Conservation (phyloP, 2,329 filamentous ascomycete species). For the Epichloe gansuensis region DNA sequence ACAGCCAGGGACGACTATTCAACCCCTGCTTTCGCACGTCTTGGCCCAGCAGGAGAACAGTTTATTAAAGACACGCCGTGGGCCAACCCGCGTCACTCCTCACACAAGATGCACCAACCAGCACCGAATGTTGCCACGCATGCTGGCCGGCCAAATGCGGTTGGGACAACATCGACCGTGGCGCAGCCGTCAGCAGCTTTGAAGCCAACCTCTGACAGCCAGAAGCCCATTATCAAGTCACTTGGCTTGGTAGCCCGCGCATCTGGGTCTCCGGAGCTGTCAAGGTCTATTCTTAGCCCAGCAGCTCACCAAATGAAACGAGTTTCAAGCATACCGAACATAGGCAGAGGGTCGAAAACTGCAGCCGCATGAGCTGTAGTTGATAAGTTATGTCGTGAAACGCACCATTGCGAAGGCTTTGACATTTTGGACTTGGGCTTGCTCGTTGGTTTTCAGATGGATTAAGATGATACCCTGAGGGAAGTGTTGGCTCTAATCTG, state of each 20-base stretch:
- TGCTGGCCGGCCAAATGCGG: conserved; percentile 8
- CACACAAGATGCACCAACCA: conserved; percentile 40
- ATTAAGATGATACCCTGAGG: conserved; percentile 27
- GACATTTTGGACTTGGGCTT: neutral
- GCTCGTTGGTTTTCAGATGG: conserved; percentile 5
- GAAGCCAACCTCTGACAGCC: conserved; percentile 14
- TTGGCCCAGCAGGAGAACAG: conserved; percentile 64
- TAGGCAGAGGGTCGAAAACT: conserved; percentile 22
- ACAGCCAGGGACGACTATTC: conserved; percentile 35
- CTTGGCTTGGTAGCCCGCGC: conserved; percentile 15
- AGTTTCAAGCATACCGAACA: conserved; percentile 17
- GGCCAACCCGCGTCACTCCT: conserved; percentile 78
- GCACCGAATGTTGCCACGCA: conserved; percentile 13
- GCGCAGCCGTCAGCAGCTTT: conserved; percentile 10
- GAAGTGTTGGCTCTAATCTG: conserved; percentile 12
- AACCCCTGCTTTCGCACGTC: conserved; percentile 33
- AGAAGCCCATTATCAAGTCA: conserved; percentile 14
- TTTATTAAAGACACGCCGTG: conserved; percentile 84
- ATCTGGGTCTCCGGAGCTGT: conserved; percentile 32
- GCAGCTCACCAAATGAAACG: conserved; percentile 21
- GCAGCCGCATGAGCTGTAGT: conserved; percentile 18
- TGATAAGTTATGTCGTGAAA: neutral
- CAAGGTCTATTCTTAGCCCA: conserved; percentile 23
- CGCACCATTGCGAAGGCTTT: neutral
- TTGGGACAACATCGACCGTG: neutral